A percentile compares a stretch with the other conserved stretches of the same genome.
Evolutionary conservation across 1,139 yeast genomes (phyloP).

Genomic region (Zygoascus sp.): DNA sequence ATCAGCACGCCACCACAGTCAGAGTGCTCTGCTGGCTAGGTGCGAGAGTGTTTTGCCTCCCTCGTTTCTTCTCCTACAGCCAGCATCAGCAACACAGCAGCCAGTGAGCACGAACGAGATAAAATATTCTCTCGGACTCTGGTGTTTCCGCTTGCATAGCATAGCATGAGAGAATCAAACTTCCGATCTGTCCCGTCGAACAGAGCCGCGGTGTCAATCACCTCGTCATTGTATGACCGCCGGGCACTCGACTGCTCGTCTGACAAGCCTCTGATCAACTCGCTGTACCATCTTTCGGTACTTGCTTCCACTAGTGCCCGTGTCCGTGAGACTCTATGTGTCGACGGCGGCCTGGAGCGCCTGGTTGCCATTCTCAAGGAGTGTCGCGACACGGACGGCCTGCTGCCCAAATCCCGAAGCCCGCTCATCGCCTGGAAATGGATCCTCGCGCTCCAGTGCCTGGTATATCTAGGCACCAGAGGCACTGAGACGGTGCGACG

Average conservation of each 20-base stretch:
- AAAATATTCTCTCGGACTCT: background rate
- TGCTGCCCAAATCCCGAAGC: constrained; percentile 24
- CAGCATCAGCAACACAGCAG: background rate
- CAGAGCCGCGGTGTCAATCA: constrained; percentile 85
- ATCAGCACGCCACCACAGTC: constrained; percentile 9
- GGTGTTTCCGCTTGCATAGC: background rate
- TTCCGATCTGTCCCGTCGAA: constrained; percentile 73
- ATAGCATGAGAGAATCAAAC: constrained; percentile 81
- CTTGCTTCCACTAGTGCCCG: constrained; percentile 81
- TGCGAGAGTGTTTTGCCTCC: constrained; percentile 9
- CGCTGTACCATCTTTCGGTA: constrained; percentile 83
- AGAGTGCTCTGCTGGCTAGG: no score
- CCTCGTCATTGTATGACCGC: constrained; percentile 83
- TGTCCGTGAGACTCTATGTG: constrained; percentile 82
- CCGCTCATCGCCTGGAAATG: constrained; percentile 88
- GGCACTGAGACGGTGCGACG: constrained; percentile 84
- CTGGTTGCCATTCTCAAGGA: constrained; percentile 80
- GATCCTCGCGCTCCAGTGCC: constrained; percentile 90
- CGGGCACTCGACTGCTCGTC: constrained; percentile 89
- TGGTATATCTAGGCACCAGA: constrained; percentile 85
- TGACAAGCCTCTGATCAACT: constrained; percentile 85
- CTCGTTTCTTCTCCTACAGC: background rate
- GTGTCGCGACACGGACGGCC: constrained; percentile 38
- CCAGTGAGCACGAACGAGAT: background rate
- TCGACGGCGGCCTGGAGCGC: constrained; percentile 90